Evolutionary conservation across 2,329 filamentous ascomycete species (phyloP), one percentile per base, ranked within the genome.

Genomic region (Fusarium multiceps): DNA sequence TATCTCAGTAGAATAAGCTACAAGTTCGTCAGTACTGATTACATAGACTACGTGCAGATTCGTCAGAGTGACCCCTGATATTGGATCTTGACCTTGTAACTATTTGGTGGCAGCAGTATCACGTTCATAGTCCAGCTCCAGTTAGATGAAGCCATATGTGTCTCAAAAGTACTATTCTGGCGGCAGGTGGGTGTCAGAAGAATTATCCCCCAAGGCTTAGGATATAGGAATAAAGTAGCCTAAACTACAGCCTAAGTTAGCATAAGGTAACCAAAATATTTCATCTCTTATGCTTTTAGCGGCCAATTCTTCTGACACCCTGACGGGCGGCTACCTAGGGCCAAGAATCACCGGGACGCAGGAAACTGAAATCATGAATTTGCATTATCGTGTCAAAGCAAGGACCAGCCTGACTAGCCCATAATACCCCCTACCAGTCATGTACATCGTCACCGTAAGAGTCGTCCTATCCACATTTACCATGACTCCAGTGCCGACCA

Each of bases 291-390:
- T 27, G 27, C 27, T 27, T 11, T 11, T 11, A 27, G 10, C 10
- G 4, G 27, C 27, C 27, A 27, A 10, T 27, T 27, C 27, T 27
- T 27, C 10, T 27, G 10, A 27, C 4, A 27, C 27, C 27, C 27
- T 27, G 27, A 27, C 27, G 27, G 27, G 8, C 25, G 25, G 7
- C 28, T 18, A 41, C 34, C 13, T n/a, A 21, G n/a, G 20, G 20
- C 43, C 27, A 45, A 61, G 16, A n/a, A n/a, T 37, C 18, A 55
- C 27, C 28, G 27, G 32, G 45, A 37, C 25, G 27, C 11, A 43
- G 28, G 25, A 48, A 66, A 47, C 30, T 63, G 41, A 63, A 65
- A 72, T 72, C 59, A 62, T 72, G 55, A 59, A 71, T 49, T 72
- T 56, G 59, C 46, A 63, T 45, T 56, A 42, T 68, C 59, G 50